Evolutionary conservation across 176 grass and related monocot genomes (phyloP), one percentile per base, ranked within the genome.

Genomic region (Pontederia paniculata): DNA sequence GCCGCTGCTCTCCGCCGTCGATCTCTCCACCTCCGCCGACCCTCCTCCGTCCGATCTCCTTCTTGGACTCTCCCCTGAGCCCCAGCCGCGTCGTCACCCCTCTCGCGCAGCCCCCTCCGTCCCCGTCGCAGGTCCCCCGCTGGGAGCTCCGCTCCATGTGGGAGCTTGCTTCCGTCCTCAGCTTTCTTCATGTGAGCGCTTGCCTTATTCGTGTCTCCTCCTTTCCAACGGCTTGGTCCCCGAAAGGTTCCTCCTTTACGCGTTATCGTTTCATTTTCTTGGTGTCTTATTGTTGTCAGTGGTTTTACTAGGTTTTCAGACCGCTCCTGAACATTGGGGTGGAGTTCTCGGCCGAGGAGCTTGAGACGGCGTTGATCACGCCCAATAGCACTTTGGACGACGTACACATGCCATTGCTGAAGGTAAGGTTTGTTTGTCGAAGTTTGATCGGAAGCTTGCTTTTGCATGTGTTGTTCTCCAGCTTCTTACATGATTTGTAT

Each of bases 311-410:
- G 91, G 82, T 97, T 74, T 97, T 97, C 73, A 71, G 86, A 54
- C 68, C 82, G 1, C 73, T 90, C 65, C 79, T 97, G 43, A 97
- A 90, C 60, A 74, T 97, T 73, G 50, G 54, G 46, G 71, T 44
- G 69, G 91, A 97, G 52, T 97, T 97, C 65, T 85, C 91, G 22
- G 86, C 91, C n/a, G 91, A 87, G 62, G 86, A 97, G 75, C 77
- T 97, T 42, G 91, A 97, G 75, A 74, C 76, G 48, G 86, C 91
- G 22, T 72, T 97, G 74, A 58, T 97, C 16, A 60, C 31, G 17
- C 83, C 91, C 58, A 90, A 87, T 58, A 69, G 12, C 50, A 87
- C 59, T 8, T 65, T 97, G 44, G 79, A 87, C 45, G 77, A 84
- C 68, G 25, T 97, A 43, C 91, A 97, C 59, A 87, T 97, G 50